Base-by-base conservation (phyloP, 257 asterid species). In the Linaria vulgaris region DNA sequence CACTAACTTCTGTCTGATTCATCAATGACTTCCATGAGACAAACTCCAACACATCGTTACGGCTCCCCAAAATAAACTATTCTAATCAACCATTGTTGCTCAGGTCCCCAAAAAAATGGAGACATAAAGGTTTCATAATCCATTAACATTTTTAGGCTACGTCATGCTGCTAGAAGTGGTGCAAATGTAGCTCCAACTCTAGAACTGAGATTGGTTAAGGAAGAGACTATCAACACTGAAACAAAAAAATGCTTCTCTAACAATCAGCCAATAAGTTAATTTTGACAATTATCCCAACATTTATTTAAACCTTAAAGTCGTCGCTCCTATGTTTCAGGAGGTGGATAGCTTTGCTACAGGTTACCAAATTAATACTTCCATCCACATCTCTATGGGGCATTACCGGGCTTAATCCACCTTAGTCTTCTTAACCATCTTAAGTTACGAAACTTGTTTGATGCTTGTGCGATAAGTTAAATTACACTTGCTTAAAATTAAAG, bases 301-400 rank as follows among this genome's bases (percentile, higher is more conserved):
- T 38, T 56, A 30, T 70, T 16, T 24, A 43, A 53, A 45, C 19
- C 57, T 16, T 4, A 46, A 14, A 46, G 22, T 17, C 34, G 34
- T 47, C 47, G 55, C 43, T 53, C 22, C 45, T 31, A 20, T 56
- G 54, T 22, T 16, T 30, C 70, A 63, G 56, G 57, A 61, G 59
- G 53, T 30, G 27, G 58, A 21, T 22, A 8, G 43, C 58, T 55
- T 59, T 31, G 59, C 57, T 41, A 58, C 44, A 59, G 24, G 45
- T 30, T 23, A 63, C 56, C 69, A 61, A 44, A 34, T 31, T 11
- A 25, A 19, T 22, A 20, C 50, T 37, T 34, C 50, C 21, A 27
- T 15, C 25, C 16, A 16, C 23, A 49, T 19, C 21, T 53, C 19
- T 20, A 21, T 9, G 10, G 6, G 61, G 45, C 58, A 61, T 41